A percentile compares a stretch with the other conserved stretches of the same genome.
Evolutionary conservation across 1,139 yeast genomes (phyloP).

Genomic region (Fermentozyma sake): DNA sequence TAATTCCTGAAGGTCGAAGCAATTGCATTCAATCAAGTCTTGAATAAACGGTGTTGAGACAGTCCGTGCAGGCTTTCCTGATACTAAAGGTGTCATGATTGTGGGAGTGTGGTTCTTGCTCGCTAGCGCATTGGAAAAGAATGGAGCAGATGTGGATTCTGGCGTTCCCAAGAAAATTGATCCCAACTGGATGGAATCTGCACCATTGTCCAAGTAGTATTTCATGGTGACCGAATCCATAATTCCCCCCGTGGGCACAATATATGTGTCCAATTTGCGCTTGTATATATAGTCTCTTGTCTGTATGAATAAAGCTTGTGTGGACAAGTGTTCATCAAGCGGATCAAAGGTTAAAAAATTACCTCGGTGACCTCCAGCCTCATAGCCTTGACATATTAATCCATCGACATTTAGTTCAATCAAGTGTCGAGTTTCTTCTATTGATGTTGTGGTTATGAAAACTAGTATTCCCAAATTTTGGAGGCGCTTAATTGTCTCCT

Average conservation of each 20-base stretch:
- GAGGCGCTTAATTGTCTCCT: conserved; percentile 33
- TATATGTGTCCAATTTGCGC: conserved; percentile 15
- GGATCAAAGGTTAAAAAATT: conserved; percentile 24
- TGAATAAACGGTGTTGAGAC: conserved; percentile 29
- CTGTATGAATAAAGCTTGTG: conserved; percentile 26
- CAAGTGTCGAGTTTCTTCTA: conserved; percentile 29
- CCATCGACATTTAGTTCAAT: conserved; percentile 32
- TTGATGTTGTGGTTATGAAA: conserved; percentile 44
- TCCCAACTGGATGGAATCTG: conserved; percentile 46
- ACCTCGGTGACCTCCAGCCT: conserved; percentile 56
- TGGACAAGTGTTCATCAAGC: conserved; percentile 32
- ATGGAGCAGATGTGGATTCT: conserved; percentile 23
- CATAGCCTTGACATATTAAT: conserved; percentile 45
- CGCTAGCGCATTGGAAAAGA: conserved; percentile 10
- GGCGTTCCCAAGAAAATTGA: conserved; percentile 37
- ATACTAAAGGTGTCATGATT: conserved; percentile 29
- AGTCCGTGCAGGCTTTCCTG: conserved; percentile 39
- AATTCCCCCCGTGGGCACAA: conserved; percentile 49
- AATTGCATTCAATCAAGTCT: conserved; percentile 4
- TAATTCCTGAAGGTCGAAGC: conserved; percentile 9
- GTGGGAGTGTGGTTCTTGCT: conserved; percentile 16
- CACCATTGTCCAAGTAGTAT: conserved; percentile 28
- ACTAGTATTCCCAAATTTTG: conserved; percentile 46
- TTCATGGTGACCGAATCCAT: conserved; percentile 22
- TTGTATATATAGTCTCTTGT: conserved; percentile 13